These are phyloP conservation scores for Colletotrichum chlorophyti DNA, from an alignment of 2,329 filamentous ascomycete genomes.

Conservation along the genomic window DNA sequence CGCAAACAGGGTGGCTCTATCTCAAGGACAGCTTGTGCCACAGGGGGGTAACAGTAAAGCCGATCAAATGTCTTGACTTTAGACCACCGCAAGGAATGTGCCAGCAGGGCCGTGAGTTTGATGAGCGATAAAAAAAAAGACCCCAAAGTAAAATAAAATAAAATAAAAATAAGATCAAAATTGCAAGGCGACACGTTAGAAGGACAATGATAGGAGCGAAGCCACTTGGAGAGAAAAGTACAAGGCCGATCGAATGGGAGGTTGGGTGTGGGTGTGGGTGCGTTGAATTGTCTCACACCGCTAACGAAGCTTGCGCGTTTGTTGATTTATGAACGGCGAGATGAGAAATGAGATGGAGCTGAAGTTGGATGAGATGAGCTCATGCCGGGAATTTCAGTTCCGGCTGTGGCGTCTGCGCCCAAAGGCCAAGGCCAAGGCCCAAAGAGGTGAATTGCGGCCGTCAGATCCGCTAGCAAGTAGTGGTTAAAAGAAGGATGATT, in stretches of 20 bases:
- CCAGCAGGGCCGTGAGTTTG: background rate
- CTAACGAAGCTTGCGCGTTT: background rate
- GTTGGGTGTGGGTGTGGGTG: background rate
- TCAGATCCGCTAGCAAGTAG: background rate
- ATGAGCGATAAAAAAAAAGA: no score
- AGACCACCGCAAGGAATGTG: background rate
- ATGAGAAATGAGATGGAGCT: background rate
- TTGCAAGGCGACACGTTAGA: no score
- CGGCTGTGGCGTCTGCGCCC: conserved; percentile 10
- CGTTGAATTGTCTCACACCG: conserved; percentile 4
- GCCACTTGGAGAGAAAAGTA: background rate
- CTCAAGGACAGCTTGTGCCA: no score
- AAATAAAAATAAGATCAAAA: no score
- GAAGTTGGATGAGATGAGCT: conserved; percentile 20
- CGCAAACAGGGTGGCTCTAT: no score
- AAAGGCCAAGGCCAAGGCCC: background rate
- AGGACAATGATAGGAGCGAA: no score
- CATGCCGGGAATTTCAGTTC: conserved; percentile 26
- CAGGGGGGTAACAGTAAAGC: no score
- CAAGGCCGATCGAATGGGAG: no score
- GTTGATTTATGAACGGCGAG: background rate
- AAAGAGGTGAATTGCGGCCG: background rate
- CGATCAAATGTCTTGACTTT: conserved; percentile 4
- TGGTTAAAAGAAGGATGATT: no score
- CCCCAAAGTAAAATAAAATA: no score